A percentile compares a stretch with the other conserved stretches of the same genome.
These are phyloP conservation scores for Penicillium coffeae DNA, from an alignment of 495 filamentous ascomycete genomes.

Conservation along the genomic window DNA sequence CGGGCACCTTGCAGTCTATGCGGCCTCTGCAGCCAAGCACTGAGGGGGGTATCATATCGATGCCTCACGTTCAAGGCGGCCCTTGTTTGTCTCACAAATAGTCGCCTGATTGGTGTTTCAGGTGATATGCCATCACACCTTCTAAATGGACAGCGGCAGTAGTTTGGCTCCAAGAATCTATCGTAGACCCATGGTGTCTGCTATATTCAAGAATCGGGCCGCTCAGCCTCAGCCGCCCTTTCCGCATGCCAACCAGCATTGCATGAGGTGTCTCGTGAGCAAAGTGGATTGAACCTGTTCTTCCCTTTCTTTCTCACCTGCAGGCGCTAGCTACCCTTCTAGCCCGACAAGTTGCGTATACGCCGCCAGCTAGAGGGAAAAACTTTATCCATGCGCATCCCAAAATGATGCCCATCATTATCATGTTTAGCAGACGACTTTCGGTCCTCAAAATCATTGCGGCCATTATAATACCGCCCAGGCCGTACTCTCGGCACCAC, in stretches of 20 bases:
- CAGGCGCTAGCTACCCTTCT: neutral
- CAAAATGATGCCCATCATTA: neutral
- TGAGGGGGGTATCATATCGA: conserved; percentile 5
- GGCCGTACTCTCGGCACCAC: neutral
- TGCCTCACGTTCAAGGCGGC: conserved; percentile 11
- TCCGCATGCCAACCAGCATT: too few relatives aligned
- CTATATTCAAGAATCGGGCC: too few relatives aligned
- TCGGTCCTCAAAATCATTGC: neutral
- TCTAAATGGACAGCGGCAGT: too few relatives aligned
- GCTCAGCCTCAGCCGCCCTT: too few relatives aligned
- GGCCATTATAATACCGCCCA: neutral
- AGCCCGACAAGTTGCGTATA: neutral
- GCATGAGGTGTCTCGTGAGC: neutral
- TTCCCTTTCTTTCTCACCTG: neutral
- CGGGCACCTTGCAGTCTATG: neutral
- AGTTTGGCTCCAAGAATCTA: too few relatives aligned
- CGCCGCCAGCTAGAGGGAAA: neutral
- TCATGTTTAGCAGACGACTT: neutral
- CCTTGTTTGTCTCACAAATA: neutral
- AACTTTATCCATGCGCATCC: neutral
- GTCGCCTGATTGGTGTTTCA: neutral
- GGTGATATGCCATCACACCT: neutral
- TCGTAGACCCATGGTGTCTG: too few relatives aligned
- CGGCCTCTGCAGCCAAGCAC: neutral
- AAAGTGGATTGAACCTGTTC: neutral